Conservation (phyloP, 116 monocot genomes). For the Trichopus zeylanicus region DNA sequence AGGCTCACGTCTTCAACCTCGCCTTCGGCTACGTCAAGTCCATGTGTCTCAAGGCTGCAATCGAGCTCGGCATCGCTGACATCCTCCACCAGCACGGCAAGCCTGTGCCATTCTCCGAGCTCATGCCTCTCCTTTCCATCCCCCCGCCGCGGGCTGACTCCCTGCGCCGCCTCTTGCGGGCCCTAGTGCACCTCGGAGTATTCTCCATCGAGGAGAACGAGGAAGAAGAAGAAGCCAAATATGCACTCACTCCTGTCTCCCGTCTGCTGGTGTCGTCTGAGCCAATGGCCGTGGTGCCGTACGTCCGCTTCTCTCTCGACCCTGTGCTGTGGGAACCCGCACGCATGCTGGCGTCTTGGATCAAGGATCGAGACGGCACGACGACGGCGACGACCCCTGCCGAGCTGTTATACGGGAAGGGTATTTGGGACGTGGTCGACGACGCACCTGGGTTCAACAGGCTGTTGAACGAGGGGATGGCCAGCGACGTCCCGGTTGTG, state of each 20-base stretch:
- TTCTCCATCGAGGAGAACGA: too few relatives aligned
- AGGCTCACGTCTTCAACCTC: neutral
- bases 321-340: neutral
- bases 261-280: too few relatives aligned
- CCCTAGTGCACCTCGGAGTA: neutral
- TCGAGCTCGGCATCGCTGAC: neutral
- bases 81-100: neutral
- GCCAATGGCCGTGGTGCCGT: neutral
- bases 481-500: neutral
- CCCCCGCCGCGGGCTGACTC: neutral
- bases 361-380: neutral
- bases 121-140: neutral
- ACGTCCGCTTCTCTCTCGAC: neutral
- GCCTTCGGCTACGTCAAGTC: neutral
- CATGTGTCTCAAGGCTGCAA: neutral
- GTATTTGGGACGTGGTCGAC: neutral
- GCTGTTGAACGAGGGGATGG: neutral
- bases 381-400: neutral
- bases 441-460: neutral
- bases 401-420: neutral
- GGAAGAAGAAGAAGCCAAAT: neutral
- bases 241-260: too few relatives aligned
- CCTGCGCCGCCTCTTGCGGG: neutral
- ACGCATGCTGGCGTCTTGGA: neutral
- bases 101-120: neutral